Base-by-base conservation (phyloP, 495 filamentous ascomycete genomes). In the Barbatosphaeria neglecta region DNA sequence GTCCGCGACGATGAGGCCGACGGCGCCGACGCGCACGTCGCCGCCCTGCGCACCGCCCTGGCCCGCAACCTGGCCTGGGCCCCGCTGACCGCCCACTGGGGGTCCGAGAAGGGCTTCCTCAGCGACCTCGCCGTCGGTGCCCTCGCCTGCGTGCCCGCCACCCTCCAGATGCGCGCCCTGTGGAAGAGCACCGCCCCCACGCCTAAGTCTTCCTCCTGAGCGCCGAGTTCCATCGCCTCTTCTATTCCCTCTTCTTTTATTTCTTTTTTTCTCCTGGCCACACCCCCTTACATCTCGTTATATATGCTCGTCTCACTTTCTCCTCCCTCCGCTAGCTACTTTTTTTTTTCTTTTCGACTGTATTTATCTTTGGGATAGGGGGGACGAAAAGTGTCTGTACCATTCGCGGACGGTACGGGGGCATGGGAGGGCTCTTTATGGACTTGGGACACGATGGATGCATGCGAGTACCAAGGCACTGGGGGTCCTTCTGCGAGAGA, bases 51-150 rank as follows among this genome's bases (percentile, higher is more conserved):
- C 48, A 69, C 55, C 50, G 67, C 64, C 47, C 43, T 77, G 41
- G 51, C 65, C 16, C 54, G 66, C 27, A 77, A 78, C 52, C 51
- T 69, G 47, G 76, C 76, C 23, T 79, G 68, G 67, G 74, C 74
- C 24, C 76, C 74, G 48, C 57, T 79, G 46, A 79, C 76, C 35
- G 59, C 94, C 22, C 90, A 95, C 68, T 95, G 86, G 85, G 84
- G 85, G 56, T 56, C 81, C 16, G 82, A 86, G 61, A 67, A 78
- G 46, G 87, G 87, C 0, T 54, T 80, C 11, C 59, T 86, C 41
- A 62, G 67, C 44, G 80, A 84, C 38, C 56, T 63, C 27, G 64
- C 63, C 44, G 68, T 94, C 28, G 85, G 81, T 0, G 58, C 80
- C 44, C 67, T 89, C 23, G 85, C 80, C 13, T 74, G 62, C 44